A percentile compares a stretch with the other conserved stretches of the same genome.
Evolutionary conservation across 2,329 filamentous ascomycete species (phyloP).

Genomic region (Hymenoscyphus fraxineus): DNA sequence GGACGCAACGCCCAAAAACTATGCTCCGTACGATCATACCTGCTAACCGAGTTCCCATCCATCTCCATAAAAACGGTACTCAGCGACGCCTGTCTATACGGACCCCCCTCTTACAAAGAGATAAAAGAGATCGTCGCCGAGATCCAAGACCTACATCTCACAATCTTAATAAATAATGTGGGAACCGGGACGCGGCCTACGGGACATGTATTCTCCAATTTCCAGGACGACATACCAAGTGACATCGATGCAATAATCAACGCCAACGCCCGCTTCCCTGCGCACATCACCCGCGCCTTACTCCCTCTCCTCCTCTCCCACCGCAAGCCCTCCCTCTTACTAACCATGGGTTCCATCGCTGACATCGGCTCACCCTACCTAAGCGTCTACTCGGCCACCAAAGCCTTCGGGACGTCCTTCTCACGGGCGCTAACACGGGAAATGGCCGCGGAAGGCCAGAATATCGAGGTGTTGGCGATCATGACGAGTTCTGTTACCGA

Average conservation of each 20-base stretch:
- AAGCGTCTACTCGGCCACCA: conserved; percentile 43
- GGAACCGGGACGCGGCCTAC: conserved; percentile 38
- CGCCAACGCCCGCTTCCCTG: conserved; percentile 48
- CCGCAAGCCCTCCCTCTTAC: conserved; percentile 43
- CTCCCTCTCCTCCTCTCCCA: conserved; percentile 41
- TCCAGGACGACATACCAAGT: conserved; percentile 37
- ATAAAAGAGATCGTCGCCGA: not conserved
- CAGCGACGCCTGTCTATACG: conserved; percentile 4
- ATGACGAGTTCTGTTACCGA: conserved; percentile 34
- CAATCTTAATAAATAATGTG: conserved; percentile 54
- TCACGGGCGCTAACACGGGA: conserved; percentile 42
- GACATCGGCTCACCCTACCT: conserved; percentile 46
- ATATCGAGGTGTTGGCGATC: conserved; percentile 40
- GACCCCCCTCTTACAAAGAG: not conserved
- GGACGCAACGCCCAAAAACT: conserved; percentile 59
- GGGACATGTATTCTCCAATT: conserved; percentile 35
- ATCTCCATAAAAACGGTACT: conserved; percentile 4
- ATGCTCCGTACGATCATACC: not conserved
- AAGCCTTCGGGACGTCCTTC: conserved; percentile 44
- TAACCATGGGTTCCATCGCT: conserved; percentile 49
- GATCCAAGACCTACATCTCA: conserved; percentile 37
- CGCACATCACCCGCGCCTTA: conserved; percentile 45
- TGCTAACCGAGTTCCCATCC: conserved; percentile 3
- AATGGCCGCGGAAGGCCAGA: conserved; percentile 36
- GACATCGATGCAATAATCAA: conserved; percentile 43